Evolutionary conservation across 441 rosid species (phyloP).

Genomic region (Pelargonium citronellum): DNA sequence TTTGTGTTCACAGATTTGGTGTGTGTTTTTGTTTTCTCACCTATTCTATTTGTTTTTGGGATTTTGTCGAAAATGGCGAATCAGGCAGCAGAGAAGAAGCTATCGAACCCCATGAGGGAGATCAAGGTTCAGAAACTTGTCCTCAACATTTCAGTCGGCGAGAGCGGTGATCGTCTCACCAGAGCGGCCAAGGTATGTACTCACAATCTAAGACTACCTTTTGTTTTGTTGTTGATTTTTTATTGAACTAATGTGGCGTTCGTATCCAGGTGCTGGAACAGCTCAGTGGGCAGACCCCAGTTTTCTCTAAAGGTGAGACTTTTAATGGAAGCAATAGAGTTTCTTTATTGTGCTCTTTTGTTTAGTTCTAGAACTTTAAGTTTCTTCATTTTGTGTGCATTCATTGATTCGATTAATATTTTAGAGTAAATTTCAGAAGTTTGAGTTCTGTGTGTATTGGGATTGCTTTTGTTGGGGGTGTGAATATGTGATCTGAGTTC

Average conservation of each 20-base stretch:
- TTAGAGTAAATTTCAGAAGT: no score
- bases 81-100: conserved; percentile 91
- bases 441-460: no score
- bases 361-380: no score
- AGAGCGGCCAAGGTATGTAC: conserved; percentile 68
- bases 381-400: not conserved
- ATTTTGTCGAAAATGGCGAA: not conserved
- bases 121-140: conserved; percentile 87
- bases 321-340: not conserved
- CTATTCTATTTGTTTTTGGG: not conserved
- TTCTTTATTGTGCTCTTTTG: not conserved
- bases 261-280: conserved; percentile 37
- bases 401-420: conserved; percentile 60
- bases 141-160: conserved; percentile 84
- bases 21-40: no score
- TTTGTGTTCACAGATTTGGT: no score
- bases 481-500: no score
- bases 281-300: conserved; percentile 79
- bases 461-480: no score
- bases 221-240: not conserved
- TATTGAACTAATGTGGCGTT: not conserved
- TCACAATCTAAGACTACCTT: not conserved
- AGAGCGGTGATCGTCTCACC: conserved; percentile 92
- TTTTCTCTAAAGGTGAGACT: conserved; percentile 73
- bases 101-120: conserved; percentile 82